These are phyloP conservation scores for Polygonum maritimum DNA, from an alignment of 148 eudicot genomes.

Conservation along the genomic window DNA sequence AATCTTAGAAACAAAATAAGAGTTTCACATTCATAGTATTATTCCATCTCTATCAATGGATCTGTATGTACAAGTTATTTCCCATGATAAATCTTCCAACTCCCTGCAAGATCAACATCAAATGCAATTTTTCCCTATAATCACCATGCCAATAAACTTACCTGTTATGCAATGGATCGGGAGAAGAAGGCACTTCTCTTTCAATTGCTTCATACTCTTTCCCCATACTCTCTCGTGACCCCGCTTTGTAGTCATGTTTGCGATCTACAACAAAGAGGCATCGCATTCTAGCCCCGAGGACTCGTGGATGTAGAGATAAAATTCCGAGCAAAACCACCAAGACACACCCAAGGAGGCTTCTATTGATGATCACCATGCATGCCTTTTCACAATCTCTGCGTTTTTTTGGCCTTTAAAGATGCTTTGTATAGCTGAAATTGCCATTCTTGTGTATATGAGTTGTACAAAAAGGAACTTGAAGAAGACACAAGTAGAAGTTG, in stretches of 20 bases:
- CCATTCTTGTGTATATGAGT: too few species aligned
- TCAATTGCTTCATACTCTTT: conserved; percentile 20
- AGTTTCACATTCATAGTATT: too few species aligned
- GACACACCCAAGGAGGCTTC: not conserved
- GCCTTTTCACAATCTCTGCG: not conserved
- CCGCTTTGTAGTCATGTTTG: not conserved
- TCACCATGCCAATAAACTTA: not conserved
- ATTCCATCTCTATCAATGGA: too few species aligned
- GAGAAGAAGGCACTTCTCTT: conserved; percentile 41
- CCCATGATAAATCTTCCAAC: too few species aligned
- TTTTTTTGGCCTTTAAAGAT: too few species aligned
- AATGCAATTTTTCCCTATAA: not conserved
- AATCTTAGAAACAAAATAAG: too few species aligned
- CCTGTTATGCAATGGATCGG: conserved; percentile 56
- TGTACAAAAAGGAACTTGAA: too few species aligned
- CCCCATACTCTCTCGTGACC: not conserved
- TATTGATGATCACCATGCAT: not conserved
- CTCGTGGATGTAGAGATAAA: not conserved
- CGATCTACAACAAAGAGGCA: not conserved
- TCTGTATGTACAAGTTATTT: too few species aligned
- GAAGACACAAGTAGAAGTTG: too few species aligned
- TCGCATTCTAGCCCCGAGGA: not conserved
- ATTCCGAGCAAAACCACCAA: not conserved
- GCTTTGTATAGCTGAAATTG: too few species aligned
- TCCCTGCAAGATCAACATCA: not conserved